Conservation (phyloP, 176 grass and related monocot genomes). For the Thinopyrum elongatum region DNA sequence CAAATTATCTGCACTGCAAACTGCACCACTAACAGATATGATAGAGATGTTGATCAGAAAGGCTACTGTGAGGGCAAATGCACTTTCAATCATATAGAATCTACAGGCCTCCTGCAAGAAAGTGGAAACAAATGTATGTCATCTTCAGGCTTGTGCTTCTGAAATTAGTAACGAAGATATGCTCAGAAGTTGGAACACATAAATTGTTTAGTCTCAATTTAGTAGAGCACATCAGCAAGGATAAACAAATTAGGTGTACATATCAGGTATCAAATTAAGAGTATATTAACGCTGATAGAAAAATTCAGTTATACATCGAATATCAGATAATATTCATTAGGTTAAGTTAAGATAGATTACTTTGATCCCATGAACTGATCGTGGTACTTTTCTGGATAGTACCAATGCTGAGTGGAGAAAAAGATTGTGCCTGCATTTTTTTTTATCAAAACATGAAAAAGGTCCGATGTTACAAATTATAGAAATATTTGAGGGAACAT, state of each 20-base stretch:
- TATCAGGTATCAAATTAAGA: not conserved
- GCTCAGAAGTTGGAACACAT: not conserved
- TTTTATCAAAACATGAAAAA: constrained; percentile 17
- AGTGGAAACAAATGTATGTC: constrained; percentile 21
- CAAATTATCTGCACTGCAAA: constrained; percentile 76
- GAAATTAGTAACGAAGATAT: not conserved
- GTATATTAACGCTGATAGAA: not conserved
- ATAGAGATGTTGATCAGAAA: constrained; percentile 98
- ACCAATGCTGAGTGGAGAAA: constrained; percentile 98
- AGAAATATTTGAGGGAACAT: not conserved
- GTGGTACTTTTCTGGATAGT: constrained; percentile 93
- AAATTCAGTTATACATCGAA: not conserved
- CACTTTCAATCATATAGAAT: constrained; percentile 97
- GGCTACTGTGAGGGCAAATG: constrained; percentile 86
- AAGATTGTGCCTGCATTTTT: constrained; percentile 81
- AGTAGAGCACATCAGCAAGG: not conserved
- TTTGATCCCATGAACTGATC: constrained; percentile 82
- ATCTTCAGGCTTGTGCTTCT: not conserved
- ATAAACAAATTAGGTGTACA: not conserved
- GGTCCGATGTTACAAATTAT: not conserved
- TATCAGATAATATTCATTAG: not conserved
- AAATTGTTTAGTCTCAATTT: not conserved
- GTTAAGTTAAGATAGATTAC: constrained; percentile 36
- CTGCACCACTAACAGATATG: constrained; percentile 92
- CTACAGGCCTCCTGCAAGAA: constrained; percentile 85